A percentile compares a stretch with the other conserved stretches of the same genome.
Conservation (phyloP, 2,329 filamentous ascomycete genomes). For the Simplicillium sp. region DNA sequence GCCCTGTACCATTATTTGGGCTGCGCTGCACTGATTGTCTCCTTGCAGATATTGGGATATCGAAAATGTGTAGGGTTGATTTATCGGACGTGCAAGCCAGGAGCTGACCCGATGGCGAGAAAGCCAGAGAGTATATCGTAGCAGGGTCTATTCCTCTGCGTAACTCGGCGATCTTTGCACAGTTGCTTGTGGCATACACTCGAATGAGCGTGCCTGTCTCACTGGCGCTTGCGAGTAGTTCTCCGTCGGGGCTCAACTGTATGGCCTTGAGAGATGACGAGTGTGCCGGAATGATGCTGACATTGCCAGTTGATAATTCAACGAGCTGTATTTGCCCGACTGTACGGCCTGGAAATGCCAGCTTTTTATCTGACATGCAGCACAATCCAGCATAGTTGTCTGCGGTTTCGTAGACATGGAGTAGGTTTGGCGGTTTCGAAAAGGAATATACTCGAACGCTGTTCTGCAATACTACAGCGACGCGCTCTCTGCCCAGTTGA, state of each 20-base stretch:
- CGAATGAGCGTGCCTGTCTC: slow-evolving; percentile 85
- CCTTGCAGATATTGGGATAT: slow-evolving; percentile 53
- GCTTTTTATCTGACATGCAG: slow-evolving; percentile 60
- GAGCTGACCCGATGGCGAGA: slow-evolving; percentile 71
- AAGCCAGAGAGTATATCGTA: slow-evolving; percentile 76
- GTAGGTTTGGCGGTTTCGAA: slow-evolving; percentile 58
- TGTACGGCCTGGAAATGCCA: slow-evolving; percentile 83
- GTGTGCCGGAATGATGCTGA: slow-evolving; percentile 91
- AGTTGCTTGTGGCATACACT: slow-evolving; percentile 72
- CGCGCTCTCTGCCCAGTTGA: slow-evolving; percentile 63
- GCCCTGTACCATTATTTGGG: slow-evolving; percentile 16
- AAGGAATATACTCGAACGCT: slow-evolving; percentile 76
- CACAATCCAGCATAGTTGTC: slow-evolving; percentile 77
- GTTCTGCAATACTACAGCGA: slow-evolving; percentile 75
- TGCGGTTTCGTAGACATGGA: slow-evolving; percentile 74
- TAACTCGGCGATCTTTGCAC: slow-evolving; percentile 73
- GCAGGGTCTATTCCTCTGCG: slow-evolving; percentile 84
- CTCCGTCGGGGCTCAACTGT: slow-evolving; percentile 68
- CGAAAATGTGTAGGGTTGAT: slow-evolving; percentile 89
- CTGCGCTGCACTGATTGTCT: slow-evolving; percentile 23
- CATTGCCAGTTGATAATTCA: slow-evolving; percentile 65
- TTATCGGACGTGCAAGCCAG: slow-evolving; percentile 95
- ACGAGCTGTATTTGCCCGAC: slow-evolving; percentile 84
- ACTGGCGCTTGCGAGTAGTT: slow-evolving; percentile 80
- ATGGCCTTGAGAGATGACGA: slow-evolving; percentile 70